Evolutionary conservation across 257 asterid species (phyloP).

Genomic region (Capsicum rhomboideum): DNA sequence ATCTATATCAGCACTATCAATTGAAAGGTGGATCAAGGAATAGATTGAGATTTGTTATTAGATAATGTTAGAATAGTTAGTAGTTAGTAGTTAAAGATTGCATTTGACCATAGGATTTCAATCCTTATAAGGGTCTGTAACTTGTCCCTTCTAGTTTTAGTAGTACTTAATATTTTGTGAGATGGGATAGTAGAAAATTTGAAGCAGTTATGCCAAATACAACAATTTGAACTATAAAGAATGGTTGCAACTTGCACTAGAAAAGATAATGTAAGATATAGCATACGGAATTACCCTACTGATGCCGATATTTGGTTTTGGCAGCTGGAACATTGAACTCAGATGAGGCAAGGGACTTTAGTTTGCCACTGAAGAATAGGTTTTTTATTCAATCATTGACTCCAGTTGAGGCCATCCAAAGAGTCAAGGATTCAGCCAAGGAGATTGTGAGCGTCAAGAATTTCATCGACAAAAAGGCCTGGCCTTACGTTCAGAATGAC

Average conservation of each 20-base stretch:
- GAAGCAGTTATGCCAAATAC: neutral
- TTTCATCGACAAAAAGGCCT: constrained; percentile 73
- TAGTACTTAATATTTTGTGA: neutral
- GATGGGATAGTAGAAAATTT: neutral
- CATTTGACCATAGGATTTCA: neutral
- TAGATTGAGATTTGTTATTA: neutral
- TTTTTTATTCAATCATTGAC: constrained; percentile 72
- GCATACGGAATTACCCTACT: neutral
- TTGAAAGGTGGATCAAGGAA: neutral
- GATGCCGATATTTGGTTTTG: neutral
- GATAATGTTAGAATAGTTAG: neutral
- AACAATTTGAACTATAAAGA: neutral
- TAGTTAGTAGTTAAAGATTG: neutral
- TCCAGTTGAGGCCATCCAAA: constrained; percentile 62
- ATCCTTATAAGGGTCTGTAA: neutral
- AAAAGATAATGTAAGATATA: neutral
- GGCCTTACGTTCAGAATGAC: constrained; percentile 89
- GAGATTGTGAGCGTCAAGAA: constrained; percentile 61
- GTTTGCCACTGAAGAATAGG: constrained; percentile 56
- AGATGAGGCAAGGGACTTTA: constrained; percentile 66
- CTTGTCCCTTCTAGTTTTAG: neutral
- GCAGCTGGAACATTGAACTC: constrained; percentile 94
- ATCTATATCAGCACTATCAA: neutral
- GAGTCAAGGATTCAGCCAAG: constrained; percentile 83
- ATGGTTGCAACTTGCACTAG: neutral